Evolutionary conservation across 139 green algal genomes (phyloP).

Genomic region (Pleodorina starrii): DNA sequence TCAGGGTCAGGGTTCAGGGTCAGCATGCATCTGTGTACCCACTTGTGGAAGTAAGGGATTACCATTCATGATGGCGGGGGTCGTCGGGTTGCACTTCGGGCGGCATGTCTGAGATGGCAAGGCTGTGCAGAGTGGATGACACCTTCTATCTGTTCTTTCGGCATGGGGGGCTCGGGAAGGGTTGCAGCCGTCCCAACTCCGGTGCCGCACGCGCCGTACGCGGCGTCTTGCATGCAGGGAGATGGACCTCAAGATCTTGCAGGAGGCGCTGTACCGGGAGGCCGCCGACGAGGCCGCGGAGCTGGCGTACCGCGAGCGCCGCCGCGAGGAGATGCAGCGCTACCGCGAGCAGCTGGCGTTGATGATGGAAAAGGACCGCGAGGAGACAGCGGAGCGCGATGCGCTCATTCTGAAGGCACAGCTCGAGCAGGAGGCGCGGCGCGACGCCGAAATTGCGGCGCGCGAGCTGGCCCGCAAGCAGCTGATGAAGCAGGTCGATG

Average conservation of each 20-base stretch:
- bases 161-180: too few species aligned
- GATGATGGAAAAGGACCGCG: constrained; percentile 69
- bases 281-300: constrained; percentile 66
- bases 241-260: constrained; percentile 69
- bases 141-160: too few species aligned
- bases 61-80: too few species aligned
- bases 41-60: too few species aligned
- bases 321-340: constrained; percentile 52
- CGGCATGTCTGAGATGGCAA: too few species aligned
- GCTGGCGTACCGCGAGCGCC: constrained; percentile 58
- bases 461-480: constrained; percentile 60
- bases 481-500: constrained; percentile 70
- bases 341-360: constrained; percentile 71
- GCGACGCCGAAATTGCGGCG: constrained; percentile 66
- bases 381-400: constrained; percentile 63
- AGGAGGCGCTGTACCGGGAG: constrained; percentile 68
- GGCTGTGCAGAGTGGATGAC: too few species aligned
- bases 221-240: too few species aligned
- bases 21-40: too few species aligned
- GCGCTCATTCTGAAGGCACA: constrained; percentile 61
- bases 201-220: too few species aligned
- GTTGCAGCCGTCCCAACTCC: too few species aligned
- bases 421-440: constrained; percentile 58
- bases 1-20: too few species aligned
- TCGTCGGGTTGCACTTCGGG: too few species aligned